Percentiles rank a stretch among this genome's conserved stretches.
Evolutionary conservation across 176 grass and related monocot species (phyloP).

Genomic region (Musa acuminata): DNA sequence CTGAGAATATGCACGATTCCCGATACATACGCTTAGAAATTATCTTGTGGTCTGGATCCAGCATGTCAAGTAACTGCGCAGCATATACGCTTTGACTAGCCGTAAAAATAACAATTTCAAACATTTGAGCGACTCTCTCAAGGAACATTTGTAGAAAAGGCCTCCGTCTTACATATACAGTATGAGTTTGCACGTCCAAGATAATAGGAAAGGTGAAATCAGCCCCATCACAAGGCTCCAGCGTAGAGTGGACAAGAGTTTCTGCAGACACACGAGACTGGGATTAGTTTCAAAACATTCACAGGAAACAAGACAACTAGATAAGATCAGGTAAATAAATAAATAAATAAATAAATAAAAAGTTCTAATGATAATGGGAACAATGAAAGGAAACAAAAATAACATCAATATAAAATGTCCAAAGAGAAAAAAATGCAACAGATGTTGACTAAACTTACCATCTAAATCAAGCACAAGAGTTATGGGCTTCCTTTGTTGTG

Average conservation of each 20-base stretch:
- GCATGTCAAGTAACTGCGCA: conserved; percentile 69
- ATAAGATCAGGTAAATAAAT: background rate
- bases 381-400: background rate
- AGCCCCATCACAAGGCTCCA: conserved; percentile 50
- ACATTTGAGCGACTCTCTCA: conserved; percentile 68
- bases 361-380: background rate
- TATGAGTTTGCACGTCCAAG: conserved; percentile 80
- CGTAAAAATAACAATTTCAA: conserved; percentile 95
- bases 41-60: conserved; percentile 74
- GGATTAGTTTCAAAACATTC: conserved; percentile 13
- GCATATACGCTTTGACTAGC: conserved; percentile 94
- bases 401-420: background rate
- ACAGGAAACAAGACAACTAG: too few relatives aligned
- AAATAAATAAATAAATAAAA: too few relatives aligned
- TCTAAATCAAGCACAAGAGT: conserved; percentile 99
- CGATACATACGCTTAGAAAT: conserved; percentile 73
- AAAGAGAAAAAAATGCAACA: background rate
- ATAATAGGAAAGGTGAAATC: conserved; percentile 80
- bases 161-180: conserved; percentile 77
- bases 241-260: conserved; percentile 91
- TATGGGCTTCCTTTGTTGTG: conserved; percentile 38
- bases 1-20: conserved; percentile 83
- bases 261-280: conserved; percentile 45
- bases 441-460: conserved; percentile 34
- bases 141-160: conserved; percentile 85